Conservation (phyloP, 148 eudicot species). For the Bassia scoparia region DNA sequence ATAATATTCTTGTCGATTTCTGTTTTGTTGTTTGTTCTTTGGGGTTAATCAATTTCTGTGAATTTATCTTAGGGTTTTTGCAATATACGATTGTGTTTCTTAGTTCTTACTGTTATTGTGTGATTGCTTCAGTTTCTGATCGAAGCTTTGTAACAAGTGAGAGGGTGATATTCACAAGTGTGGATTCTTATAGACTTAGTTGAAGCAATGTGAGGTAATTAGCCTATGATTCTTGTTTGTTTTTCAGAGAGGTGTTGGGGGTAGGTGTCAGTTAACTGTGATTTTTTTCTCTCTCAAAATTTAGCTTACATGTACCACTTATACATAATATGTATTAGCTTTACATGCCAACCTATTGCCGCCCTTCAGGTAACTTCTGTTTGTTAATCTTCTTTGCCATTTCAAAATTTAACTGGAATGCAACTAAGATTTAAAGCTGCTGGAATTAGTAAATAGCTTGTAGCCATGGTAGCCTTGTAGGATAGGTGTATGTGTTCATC, state of each 20-base stretch:
- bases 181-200: not conserved
- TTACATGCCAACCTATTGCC: slow-evolving; percentile 67
- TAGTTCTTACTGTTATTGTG: not conserved
- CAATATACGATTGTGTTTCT: no score
- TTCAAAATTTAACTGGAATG: not conserved
- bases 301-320: not conserved
- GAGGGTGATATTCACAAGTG: not conserved
- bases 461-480: not conserved
- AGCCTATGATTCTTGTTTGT: not conserved
- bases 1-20: no score
- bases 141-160: not conserved
- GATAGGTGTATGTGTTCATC: no score
- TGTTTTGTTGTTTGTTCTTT: no score
- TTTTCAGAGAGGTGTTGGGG: not conserved
- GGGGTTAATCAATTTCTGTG: no score
- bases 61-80: no score
- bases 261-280: not conserved
- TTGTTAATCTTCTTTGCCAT: not conserved
- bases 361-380: slow-evolving; percentile 71
- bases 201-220: not conserved
- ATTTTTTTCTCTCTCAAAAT: not conserved
- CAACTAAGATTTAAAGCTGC: not conserved
- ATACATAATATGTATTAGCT: slow-evolving; percentile 77
- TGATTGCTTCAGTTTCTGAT: not conserved
- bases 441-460: not conserved